A percentile compares a stretch with the other conserved stretches of the same genome.
Evolutionary conservation across 1,284 basidiomycete genomes (phyloP).

Genomic region (Bondarzewia mesenterica): DNA sequence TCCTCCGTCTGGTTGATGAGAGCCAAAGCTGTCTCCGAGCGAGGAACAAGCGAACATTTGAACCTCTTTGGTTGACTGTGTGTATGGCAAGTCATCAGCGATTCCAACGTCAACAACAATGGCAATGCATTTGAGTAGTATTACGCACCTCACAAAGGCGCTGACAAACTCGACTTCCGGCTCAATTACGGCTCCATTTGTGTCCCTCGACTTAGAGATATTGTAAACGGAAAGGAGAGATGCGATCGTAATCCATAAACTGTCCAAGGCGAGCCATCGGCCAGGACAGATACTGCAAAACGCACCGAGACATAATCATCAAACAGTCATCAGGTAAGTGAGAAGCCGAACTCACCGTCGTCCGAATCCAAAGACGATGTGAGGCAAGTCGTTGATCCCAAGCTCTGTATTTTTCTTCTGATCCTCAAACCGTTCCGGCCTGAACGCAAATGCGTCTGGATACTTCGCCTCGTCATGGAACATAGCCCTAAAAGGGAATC

Average conservation of each 20-base stretch:
- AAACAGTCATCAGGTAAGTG: constrained; percentile 36
- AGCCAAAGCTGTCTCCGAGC: not conserved
- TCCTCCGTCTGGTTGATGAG: not conserved
- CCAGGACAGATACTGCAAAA: constrained; percentile 36
- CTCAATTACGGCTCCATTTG: constrained; percentile 30
- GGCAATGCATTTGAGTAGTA: no score
- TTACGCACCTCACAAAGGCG: constrained; percentile 31
- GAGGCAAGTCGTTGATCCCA: not conserved
- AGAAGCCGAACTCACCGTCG: not conserved
- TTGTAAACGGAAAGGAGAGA: constrained; percentile 35
- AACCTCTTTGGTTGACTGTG: not conserved
- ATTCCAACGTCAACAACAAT: no score
- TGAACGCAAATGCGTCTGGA: constrained; percentile 1
- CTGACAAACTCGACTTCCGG: constrained; percentile 33
- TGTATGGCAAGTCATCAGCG: no score
- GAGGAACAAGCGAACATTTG: not conserved
- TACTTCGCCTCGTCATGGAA: constrained; percentile 1
- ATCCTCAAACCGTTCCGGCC: not conserved
- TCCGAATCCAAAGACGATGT: constrained; percentile 1
- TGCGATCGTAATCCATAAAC: constrained; percentile 40
- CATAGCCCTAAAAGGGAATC: not conserved
- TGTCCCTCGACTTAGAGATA: constrained; percentile 31
- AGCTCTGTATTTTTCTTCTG: not conserved
- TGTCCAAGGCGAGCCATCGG: constrained; percentile 32
- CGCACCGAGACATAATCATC: constrained; percentile 33